Percentiles rank a stretch among this genome's conserved stretches.
Evolutionary conservation across 2,329 filamentous ascomycete species (phyloP).

Genomic region (Exophiala mesophila): DNA sequence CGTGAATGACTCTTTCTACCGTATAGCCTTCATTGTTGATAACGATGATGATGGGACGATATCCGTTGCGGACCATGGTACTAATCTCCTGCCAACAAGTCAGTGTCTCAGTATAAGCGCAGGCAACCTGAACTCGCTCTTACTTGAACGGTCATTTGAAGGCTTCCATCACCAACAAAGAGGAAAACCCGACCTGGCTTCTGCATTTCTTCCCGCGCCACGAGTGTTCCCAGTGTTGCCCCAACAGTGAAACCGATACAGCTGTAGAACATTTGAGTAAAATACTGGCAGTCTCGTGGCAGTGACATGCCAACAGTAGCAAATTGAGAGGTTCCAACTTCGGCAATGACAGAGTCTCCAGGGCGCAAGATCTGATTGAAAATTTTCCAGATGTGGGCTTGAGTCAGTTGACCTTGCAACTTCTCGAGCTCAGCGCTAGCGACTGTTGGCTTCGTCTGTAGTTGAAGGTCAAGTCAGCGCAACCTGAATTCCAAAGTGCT

Average conservation of each 20-base stretch:
- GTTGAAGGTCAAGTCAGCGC: too few relatives aligned
- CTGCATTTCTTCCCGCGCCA: conserved; percentile 19
- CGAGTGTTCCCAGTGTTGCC: conserved; percentile 17
- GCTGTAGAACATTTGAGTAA: conserved; percentile 21
- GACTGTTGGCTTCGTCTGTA: too few relatives aligned
- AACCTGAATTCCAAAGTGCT: too few relatives aligned
- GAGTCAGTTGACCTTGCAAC: too few relatives aligned
- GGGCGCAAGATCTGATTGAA: conserved; percentile 3
- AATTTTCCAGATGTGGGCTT: too few relatives aligned
- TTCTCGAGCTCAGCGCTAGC: too few relatives aligned
- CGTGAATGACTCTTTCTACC: conserved; percentile 25
- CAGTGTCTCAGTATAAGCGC: too few relatives aligned
- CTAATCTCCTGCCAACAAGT: conserved; percentile 24
- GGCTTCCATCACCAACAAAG: conserved; percentile 25
- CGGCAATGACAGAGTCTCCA: conserved; percentile 20
- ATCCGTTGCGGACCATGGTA: conserved; percentile 21
- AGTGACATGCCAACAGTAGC: conserved; percentile 17
- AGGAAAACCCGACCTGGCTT: conserved; percentile 17
- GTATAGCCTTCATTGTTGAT: conserved; percentile 26
- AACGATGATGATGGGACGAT: conserved; percentile 15
- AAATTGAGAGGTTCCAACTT: conserved; percentile 24
- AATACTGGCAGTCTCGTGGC: conserved; percentile 16
- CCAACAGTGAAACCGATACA: conserved; percentile 23
- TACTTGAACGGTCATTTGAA: conserved; percentile 27
- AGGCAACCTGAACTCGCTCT: too few relatives aligned